These are phyloP conservation scores for Nemania bipapillata DNA, from an alignment of 2,329 filamentous ascomycete genomes.

Conservation along the genomic window DNA sequence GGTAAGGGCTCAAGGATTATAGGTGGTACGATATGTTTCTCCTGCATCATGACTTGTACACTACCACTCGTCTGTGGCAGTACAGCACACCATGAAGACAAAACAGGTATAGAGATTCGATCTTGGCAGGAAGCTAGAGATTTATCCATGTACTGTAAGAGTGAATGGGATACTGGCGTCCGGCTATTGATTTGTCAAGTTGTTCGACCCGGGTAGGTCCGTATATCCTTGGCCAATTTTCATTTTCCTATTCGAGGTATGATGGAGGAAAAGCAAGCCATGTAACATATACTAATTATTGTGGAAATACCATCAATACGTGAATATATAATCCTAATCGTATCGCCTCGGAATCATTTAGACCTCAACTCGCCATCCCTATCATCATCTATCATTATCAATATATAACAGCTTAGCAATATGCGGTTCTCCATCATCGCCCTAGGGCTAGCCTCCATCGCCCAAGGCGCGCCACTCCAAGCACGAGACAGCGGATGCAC, in stretches of 20 bases:
- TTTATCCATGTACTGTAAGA: not conserved
- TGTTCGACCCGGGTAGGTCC: not conserved
- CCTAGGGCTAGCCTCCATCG: constrained; percentile 11
- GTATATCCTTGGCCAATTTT: not conserved
- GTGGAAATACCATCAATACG: not conserved
- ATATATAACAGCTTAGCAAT: not conserved
- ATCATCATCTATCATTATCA: not conserved
- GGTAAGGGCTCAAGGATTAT: not conserved
- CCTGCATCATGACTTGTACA: not conserved
- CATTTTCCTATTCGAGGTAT: constrained; percentile 1
- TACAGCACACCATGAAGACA: not conserved
- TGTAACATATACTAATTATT: not conserved
- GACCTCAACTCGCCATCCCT: not conserved
- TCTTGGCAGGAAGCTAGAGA: not conserved
- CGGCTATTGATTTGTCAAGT: constrained; percentile 7
- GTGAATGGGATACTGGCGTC: not conserved
- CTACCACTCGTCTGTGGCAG: not conserved
- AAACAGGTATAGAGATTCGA: not conserved
- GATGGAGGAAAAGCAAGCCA: not conserved
- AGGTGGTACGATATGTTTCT: not conserved
- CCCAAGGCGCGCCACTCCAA: constrained; percentile 1
- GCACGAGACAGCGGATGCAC: constrained; percentile 19
- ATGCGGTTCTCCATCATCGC: constrained; percentile 15
- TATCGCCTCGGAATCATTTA: not conserved
- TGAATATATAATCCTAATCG: not conserved